Conservation (phyloP, 768 basidiomycete species). For the Termitomyces sp. region DNA sequence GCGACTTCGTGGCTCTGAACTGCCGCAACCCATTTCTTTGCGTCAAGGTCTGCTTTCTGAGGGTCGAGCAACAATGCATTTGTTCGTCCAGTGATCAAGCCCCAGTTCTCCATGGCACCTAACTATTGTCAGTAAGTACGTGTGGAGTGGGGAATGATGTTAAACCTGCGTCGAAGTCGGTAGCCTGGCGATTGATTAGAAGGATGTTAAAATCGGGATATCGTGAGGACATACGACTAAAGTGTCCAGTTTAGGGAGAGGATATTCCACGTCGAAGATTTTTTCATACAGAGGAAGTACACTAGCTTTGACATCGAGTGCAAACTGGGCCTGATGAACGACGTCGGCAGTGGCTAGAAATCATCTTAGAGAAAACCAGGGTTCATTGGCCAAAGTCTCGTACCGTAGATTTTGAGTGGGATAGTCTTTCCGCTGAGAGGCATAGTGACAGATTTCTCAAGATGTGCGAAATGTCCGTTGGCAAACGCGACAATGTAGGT, state of each 20-base stretch:
- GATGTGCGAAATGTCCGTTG: conserved; percentile 71
- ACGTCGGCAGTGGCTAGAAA: conserved; percentile 70
- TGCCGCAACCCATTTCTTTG: conserved; percentile 75
- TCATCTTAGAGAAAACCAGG: neutral
- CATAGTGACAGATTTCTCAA: conserved; percentile 75
- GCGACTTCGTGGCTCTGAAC: conserved; percentile 86
- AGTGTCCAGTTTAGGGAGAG: conserved; percentile 93
- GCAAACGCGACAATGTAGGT: conserved; percentile 88
- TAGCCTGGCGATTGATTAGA: conserved; percentile 39
- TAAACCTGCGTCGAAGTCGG: conserved; percentile 83
- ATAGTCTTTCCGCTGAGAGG: conserved; percentile 77
- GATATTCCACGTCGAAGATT: conserved; percentile 89
- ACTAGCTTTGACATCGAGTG: conserved; percentile 79
- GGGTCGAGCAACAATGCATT: conserved; percentile 77
- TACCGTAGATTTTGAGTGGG: conserved; percentile 83
- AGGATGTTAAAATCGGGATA: conserved; percentile 1
- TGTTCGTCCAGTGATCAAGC: conserved; percentile 87
- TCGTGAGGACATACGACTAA: conserved; percentile 55
- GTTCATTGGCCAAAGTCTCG: conserved; percentile 16
- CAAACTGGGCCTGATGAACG: conserved; percentile 82
- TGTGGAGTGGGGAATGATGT: neutral
- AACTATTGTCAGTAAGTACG: conserved; percentile 13
- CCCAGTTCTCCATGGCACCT: conserved; percentile 95
- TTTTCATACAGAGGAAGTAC: conserved; percentile 90
- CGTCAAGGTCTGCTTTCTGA: conserved; percentile 64